Conservation (phyloP, 2,329 filamentous ascomycete genomes). For the Colletotrichum lindemuthianum region DNA sequence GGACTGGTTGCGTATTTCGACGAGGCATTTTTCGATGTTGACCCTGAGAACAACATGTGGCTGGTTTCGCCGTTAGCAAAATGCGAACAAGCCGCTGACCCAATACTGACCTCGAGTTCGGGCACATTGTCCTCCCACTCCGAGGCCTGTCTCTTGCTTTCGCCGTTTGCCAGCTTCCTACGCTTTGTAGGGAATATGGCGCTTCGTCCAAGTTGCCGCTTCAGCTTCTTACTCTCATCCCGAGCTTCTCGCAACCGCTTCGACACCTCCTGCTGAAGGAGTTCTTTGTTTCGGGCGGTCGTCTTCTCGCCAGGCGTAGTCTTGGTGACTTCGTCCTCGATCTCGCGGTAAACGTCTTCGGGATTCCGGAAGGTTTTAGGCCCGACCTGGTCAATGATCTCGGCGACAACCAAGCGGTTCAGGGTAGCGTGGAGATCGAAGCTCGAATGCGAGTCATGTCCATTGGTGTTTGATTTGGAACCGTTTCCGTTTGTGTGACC, state of each 20-base stretch:
- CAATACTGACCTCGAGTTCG: conserved; percentile 62
- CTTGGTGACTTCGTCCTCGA: conserved; percentile 71
- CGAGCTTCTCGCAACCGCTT: conserved; percentile 63
- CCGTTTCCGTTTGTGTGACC: conserved; percentile 43
- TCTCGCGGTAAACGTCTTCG: conserved; percentile 67
- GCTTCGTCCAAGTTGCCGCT: conserved; percentile 60
- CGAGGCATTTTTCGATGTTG: conserved; percentile 86
- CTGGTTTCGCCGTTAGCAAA: conserved; percentile 55
- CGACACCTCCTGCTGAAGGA: conserved; percentile 67
- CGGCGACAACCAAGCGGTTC: conserved; percentile 67
- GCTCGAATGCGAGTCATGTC: conserved; percentile 53
- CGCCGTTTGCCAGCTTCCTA: conserved; percentile 64
- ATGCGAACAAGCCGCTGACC: background rate
- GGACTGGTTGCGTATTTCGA: conserved; percentile 82
- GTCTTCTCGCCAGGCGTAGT: conserved; percentile 53
- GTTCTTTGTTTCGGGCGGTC: conserved; percentile 70
- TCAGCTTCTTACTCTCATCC: conserved; percentile 61
- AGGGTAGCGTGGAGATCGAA: conserved; percentile 61
- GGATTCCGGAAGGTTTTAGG: conserved; percentile 67
- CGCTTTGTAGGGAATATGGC: conserved; percentile 58
- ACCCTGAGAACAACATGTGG: conserved; percentile 78
- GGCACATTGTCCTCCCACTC: conserved; percentile 53
- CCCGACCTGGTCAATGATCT: conserved; percentile 74
- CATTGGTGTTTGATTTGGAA: conserved; percentile 48
- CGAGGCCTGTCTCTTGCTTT: conserved; percentile 46